These are phyloP conservation scores for Hanseniaspora vineae DNA, from an alignment of 805 yeast genomes.

Conservation along the genomic window DNA sequence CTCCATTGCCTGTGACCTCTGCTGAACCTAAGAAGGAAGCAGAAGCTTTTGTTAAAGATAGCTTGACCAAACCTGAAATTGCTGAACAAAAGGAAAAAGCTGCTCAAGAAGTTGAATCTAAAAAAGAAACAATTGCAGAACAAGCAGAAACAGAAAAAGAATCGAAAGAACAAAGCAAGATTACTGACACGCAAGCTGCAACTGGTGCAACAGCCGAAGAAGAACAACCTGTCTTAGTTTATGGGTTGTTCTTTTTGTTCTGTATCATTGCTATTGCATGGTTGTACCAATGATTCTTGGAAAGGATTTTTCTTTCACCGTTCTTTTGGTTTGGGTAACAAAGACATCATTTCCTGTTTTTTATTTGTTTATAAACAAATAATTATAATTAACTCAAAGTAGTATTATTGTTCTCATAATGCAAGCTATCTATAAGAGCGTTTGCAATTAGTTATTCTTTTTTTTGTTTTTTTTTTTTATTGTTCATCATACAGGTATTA, in stretches of 20 bases:
- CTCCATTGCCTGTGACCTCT: slow-evolving; percentile 5
- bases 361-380: background rate
- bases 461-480: too few species aligned
- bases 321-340: too few species aligned
- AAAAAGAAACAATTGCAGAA: too few species aligned
- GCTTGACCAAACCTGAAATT: slow-evolving; percentile 5
- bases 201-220: background rate
- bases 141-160: slow-evolving; percentile 18
- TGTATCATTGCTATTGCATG: background rate
- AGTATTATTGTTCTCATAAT: too few species aligned
- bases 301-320: background rate
- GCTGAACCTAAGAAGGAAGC: slow-evolving; percentile 6
- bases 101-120: slow-evolving; percentile 2
- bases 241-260: background rate
- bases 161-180: slow-evolving; percentile 6
- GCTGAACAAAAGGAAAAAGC: slow-evolving; percentile 3
- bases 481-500: too few species aligned
- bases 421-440: too few species aligned
- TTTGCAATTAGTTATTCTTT: too few species aligned
- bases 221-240: background rate
- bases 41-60: slow-evolving; percentile 13
- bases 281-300: background rate
- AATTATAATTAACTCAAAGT: too few species aligned
- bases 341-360: too few species aligned
- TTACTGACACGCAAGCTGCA: background rate